Base-by-base conservation (phyloP, 306 rosid species). In the Mimosa pudica region DNA sequence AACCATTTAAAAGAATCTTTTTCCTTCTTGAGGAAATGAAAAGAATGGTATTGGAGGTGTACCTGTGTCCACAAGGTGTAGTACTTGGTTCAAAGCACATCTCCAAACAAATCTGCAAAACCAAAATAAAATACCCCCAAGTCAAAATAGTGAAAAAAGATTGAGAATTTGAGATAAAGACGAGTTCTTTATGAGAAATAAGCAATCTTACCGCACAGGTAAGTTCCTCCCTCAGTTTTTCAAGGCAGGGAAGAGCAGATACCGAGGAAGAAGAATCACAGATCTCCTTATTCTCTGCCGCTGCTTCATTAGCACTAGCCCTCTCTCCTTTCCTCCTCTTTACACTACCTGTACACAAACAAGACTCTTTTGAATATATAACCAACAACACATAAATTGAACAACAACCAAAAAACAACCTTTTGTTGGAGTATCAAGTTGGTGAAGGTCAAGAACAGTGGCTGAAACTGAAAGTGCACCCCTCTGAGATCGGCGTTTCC, bases 61-160 rank as follows among this genome's bases (percentile, higher is more conserved):
- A 95, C 99, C 98, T 96, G 89, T 96, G 99, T 57, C 99, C 98
- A 85, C 99, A 96, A 85, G 97, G 84, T 77, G 99, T 93, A 47
- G 99, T 91, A 77, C 91, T 96, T 47, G 99, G 99, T 89, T 96
- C 97, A 71, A 82, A 96, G 88, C 97, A 96, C 79, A 96, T 90
- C 70, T 96, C 98, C 89, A 96, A 82, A 78, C 98, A 96, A 80
- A 96, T 91, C 99, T 96, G 84, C 82, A 74, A 1, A 74, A 73
- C 32, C 32, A 3, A 54, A 63, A 88, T 67, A 11, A 33, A 70
- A 63, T 17, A 73, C 44, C 57, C 30, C 20, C n/a, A 20, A 6
- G 11, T 12, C 41, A 47, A 30, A 46, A 46, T 11, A 20, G 24
- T 16, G 17, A 45, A 70, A 11, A 10, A 0, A 1, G 7, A 70